A percentile compares a stretch with the other conserved stretches of the same genome.
Evolutionary conservation across 192 early-diverging fungal genomes (phyloP).

Genomic region (Coemansia sp.): DNA sequence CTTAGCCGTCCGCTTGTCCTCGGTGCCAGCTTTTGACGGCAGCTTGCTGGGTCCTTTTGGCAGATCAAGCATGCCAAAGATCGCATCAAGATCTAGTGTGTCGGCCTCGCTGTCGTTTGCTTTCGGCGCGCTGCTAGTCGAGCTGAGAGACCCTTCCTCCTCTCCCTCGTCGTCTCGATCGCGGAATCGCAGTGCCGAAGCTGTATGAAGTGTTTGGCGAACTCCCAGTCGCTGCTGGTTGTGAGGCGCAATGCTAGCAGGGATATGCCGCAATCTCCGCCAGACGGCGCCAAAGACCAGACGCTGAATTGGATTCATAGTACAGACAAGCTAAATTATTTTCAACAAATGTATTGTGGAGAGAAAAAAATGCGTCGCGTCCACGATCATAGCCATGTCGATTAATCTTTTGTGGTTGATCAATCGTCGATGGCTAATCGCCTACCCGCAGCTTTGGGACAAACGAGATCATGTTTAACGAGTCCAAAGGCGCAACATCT

Average conservation of each 20-base stretch:
- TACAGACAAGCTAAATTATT: not conserved
- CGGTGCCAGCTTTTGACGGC: not conserved
- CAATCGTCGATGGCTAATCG: no score
- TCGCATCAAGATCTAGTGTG: conserved; percentile 18
- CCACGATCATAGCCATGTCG: not conserved
- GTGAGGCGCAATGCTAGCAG: not conserved
- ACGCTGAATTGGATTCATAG: not conserved
- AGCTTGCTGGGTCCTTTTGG: not conserved
- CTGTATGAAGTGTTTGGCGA: not conserved
- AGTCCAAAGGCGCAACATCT: not conserved
- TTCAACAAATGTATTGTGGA: not conserved
- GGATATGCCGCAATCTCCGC: not conserved
- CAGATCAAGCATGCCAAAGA: conserved; percentile 34
- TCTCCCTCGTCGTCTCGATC: not conserved
- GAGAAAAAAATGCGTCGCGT: not conserved
- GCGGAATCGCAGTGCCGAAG: not conserved
- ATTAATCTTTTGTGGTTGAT: not conserved
- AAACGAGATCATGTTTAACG: no score
- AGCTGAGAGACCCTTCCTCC: no score
- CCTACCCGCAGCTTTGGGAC: no score
- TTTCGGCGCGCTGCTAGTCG: not conserved
- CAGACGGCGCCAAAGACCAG: not conserved
- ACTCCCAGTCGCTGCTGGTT: not conserved
- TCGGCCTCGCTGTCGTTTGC: conserved; percentile 7
- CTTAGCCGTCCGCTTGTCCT: not conserved